Evolutionary conservation across 306 rosid species (phyloP).

Genomic region (Vigna unguiculata): DNA sequence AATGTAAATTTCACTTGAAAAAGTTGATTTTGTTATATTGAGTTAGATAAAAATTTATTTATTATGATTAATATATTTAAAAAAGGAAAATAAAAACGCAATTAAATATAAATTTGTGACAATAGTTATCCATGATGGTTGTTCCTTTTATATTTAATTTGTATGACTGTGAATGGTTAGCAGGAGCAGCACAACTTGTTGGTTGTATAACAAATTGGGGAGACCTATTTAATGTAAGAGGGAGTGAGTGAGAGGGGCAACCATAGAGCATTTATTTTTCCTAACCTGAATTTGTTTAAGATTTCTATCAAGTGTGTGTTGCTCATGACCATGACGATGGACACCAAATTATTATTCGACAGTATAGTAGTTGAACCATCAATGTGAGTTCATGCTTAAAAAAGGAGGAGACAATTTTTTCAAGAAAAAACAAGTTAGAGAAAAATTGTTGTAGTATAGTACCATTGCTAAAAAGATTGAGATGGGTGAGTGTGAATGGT

Average conservation of each 20-base stretch:
- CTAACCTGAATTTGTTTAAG: conserved; percentile 51
- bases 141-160: conserved; percentile 27
- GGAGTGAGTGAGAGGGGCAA: conserved; percentile 38
- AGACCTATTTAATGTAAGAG: conserved; percentile 47
- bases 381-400: conserved; percentile 47
- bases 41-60: too few relatives aligned
- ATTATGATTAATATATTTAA: too few relatives aligned
- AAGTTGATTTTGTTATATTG: too few relatives aligned
- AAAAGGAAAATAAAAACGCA: too few relatives aligned
- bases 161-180: conserved; percentile 45
- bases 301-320: conserved; percentile 49
- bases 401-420: conserved; percentile 8
- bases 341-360: conserved; percentile 53
- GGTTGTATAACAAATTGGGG: conserved; percentile 45
- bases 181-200: conserved; percentile 46
- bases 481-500: neutral
- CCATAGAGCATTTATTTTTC: conserved; percentile 50
- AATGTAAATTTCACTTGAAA: too few relatives aligned
- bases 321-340: conserved; percentile 45
- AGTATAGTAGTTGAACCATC: conserved; percentile 64
- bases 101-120: neutral
- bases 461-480: too few relatives aligned
- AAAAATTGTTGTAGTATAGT: too few relatives aligned
- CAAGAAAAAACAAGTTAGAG: neutral
- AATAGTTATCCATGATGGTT: neutral